Base-by-base conservation (phyloP, 345 rosid species). In the Bretschneidera sinensis region DNA sequence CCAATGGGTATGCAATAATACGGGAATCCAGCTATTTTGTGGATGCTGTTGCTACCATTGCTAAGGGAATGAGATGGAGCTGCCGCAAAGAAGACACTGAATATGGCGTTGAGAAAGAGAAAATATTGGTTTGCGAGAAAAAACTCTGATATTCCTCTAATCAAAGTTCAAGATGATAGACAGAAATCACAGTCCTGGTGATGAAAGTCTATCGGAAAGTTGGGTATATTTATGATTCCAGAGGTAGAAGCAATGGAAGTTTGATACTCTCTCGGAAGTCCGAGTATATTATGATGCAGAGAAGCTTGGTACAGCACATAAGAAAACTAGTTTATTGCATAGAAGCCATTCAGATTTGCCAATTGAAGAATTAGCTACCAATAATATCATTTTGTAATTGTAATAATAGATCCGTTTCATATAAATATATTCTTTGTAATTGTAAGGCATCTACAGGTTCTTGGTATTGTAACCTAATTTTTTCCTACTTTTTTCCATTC, bases 51-150 rank as follows among this genome's bases (percentile, higher is more conserved):
- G 78, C 87, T n/a, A 57, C 68, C 54, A 72, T 87, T 57, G 96
- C 85, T 6, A 89, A 85, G 78, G 97, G 88, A 39, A 62, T 92
- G 87, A 80, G 79, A 72, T 92, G 98, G 98, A 64, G 74, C 48
- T 92, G 98, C 80, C 89, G 60, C 5, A 83, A 83, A 61, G 92
- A 92, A 57, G 72, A 85, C 43, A 80, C 97, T 0, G 94, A 87
- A 60, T 76, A 85, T 11, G 70, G 69, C 5, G 74, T 76, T 17
- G 84, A 74, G 73, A 88, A 77, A 76, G 99, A 90, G 81, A 94
- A 82, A 78, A 10, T 94, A 57, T 62, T 94, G 74, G 52, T 90
- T 65, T 94, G 99, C 81, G 86, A 88, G 80, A 94, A 94, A 78
- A 90, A 84, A 49, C 89, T 90, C 20, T 94, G 97, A 95, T 81